Base-by-base conservation (phyloP, 129 eudicot genomes). In the Erigeron canadensis region DNA sequence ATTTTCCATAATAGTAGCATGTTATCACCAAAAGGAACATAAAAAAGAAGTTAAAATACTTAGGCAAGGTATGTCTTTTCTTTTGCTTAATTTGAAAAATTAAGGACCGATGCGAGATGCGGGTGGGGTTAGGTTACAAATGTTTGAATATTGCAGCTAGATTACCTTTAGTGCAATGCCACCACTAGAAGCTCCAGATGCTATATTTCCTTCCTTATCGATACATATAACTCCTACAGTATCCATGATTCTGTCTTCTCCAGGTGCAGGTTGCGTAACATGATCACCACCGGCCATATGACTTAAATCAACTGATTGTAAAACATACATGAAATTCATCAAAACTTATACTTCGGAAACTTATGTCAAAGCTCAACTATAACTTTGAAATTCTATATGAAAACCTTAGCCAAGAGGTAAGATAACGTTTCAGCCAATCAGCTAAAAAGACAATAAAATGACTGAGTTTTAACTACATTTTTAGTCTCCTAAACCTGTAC, bases 151-250 rank as follows among this genome's bases (percentile, higher is more conserved):
- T 23, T 34, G 38, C 2, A 10, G 12, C 10, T 46, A 42, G 41
- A 8, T 39, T 43, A 95, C 99, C 97, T 95, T 95, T 77, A 95
- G 74, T 63, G 99, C 99, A 57, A 90, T 88, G 64, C 99, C 99
- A 74, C 99, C 99, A 74, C 99, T 95, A 62, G 99, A 95, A 41
- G 97, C 91, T 63, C 99, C 97, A 62, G 96, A 82, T 38, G 95
- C 97, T 51, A 95, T 76, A 67, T 86, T 79, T 39, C 99, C 99
- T 48, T 82, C 81, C n/a, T 79, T 73, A 82, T 95, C 97, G 16
- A 95, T 82, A 81, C 99, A 95, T 74, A 95, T 86, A 76, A 90
- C 96, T 76, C 99, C 99, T 63, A 95, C 97, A 5, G 99, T 95
- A 81, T 95, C 99, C 82, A 75, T 75, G 59, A 95, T 75, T 54